Percentiles rank a stretch among this genome's conserved stretches.
phyloP scores from a whole-genome alignment of 805 yeast genomes.

The Wickerhamiella bombiphila region DNA sequence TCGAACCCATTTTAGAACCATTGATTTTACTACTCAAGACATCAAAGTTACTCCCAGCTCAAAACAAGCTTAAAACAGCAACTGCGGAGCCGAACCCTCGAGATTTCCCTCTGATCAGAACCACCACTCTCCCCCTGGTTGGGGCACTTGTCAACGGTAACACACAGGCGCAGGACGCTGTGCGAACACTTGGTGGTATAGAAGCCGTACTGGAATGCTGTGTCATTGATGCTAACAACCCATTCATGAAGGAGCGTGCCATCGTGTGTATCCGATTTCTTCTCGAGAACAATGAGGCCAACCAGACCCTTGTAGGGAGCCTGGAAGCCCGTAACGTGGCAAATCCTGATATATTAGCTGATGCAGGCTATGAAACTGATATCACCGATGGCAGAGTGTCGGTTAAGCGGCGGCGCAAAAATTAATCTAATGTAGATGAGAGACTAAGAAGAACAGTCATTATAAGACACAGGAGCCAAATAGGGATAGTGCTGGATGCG shows the following conservation, averaged over 20 bases:
- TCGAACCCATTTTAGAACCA: background rate
- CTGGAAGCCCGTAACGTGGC: constrained; percentile 62
- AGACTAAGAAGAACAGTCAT: no score
- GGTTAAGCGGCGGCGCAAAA: no score
- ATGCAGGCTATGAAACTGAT: constrained; percentile 66
- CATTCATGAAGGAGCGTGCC: constrained; percentile 61
- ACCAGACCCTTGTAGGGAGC: constrained; percentile 61
- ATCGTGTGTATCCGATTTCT: constrained; percentile 64
- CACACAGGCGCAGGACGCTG: constrained; percentile 49
- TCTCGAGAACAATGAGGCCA: constrained; percentile 45
- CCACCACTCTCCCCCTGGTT: constrained; percentile 4
- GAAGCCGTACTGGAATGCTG: constrained; percentile 65
- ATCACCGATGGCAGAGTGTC: constrained; percentile 57
- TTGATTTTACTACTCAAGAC: constrained; percentile 2
- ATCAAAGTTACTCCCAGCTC: constrained; percentile 3
- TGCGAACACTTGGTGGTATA: constrained; percentile 53
- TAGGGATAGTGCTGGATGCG: background rate
- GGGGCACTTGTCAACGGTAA: constrained; percentile 58
- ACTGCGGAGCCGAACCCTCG: constrained; percentile 5
- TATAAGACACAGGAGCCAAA: constrained; percentile 7
- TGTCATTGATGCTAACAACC: constrained; percentile 76
- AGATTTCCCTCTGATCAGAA: constrained; percentile 9
- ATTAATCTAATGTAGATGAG: background rate
- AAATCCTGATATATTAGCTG: constrained; percentile 42
- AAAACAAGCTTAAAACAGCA: background rate